Percentiles rank a stretch among this genome's conserved stretches.
These are phyloP conservation scores for Meyerozyma elateridarum DNA, from an alignment of 1,139 yeast genomes.

Conservation along the genomic window DNA sequence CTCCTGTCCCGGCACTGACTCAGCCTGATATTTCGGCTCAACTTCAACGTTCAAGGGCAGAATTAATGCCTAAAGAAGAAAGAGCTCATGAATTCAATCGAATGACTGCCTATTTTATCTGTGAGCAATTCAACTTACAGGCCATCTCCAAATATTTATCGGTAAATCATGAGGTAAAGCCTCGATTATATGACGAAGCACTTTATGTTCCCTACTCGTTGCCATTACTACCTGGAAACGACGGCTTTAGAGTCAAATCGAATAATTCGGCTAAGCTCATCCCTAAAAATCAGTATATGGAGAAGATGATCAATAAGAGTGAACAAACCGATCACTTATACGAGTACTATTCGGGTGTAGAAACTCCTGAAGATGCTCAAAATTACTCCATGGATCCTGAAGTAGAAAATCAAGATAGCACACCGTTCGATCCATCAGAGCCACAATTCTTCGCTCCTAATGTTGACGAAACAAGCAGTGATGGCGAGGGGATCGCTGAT, in stretches of 20 bases:
- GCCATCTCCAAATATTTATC: constrained; percentile 61
- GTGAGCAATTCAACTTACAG: constrained; percentile 72
- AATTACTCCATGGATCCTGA: constrained; percentile 52
- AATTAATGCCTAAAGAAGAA: constrained; percentile 60
- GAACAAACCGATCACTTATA: constrained; percentile 88
- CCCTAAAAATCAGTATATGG: constrained; percentile 65
- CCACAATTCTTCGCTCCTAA: constrained; percentile 49
- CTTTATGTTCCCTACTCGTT: constrained; percentile 84
- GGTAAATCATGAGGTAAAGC: constrained; percentile 73
- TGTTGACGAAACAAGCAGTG: constrained; percentile 16
- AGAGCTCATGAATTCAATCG: constrained; percentile 70
- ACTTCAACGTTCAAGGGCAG: constrained; percentile 59
- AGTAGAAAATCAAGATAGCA: constrained; percentile 30
- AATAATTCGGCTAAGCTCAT: constrained; percentile 62
- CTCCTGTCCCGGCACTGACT: constrained; percentile 10
- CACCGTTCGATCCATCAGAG: constrained; percentile 45
- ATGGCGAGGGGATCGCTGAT: constrained; percentile 4
- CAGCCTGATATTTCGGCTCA: constrained; percentile 26
- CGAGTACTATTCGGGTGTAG: constrained; percentile 84
- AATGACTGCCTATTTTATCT: constrained; percentile 85
- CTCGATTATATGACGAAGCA: constrained; percentile 86
- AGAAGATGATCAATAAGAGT: constrained; percentile 68
- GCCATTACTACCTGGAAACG: constrained; percentile 83
- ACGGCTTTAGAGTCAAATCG: constrained; percentile 78
- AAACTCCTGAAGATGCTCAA: constrained; percentile 59